Base-by-base conservation (phyloP, 208 protist genomes). In the Acanthamoeba sp. region DNA sequence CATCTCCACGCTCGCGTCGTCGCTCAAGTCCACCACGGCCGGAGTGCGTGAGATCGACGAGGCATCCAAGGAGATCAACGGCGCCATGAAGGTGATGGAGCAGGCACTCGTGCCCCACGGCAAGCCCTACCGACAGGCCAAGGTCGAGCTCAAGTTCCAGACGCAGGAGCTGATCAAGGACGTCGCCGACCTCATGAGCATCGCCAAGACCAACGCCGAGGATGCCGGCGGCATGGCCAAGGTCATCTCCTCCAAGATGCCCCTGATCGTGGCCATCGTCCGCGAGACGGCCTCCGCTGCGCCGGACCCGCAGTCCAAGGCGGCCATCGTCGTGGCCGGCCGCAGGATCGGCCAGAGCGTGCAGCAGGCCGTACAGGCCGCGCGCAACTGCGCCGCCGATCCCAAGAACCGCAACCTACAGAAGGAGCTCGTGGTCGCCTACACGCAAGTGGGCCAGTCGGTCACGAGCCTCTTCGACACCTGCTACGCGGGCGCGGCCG, bases 91-190 rank as follows among this genome's bases (percentile, higher is more conserved):
- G 48, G 27, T 14, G 20, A 36, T 93, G 32, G 66, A 82, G 29
- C 66, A 93, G 34, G 7, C 52, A 9, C 82, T 66, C 42, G 4
- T 12, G 27, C 29, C 82, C 2, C 16, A 40, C 50, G 36, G 29
- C 55, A 93, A 93, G 89, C 22, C 89, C 7, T 82, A 93, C 89
- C 80, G 42, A 10, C 64, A 93, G 66, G 40, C 48, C 89, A 93
- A 93, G 89, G 71, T 82, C n/a, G 89, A 93, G 50, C 66, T 93
- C 71, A 93, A 93, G 40, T 64, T 93, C 48, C 89, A 93, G 29
- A 84, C 66, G 42, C 89, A 93, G 71, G 66, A 78, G 48, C 89
- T 93, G 40, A 40, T 93, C 89, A 93, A 93, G 52, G 69, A 84
- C 32, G 40, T 93, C 12, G 29, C 89, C 34, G 69, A 93, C 34